Evolutionary conservation across 352 stramenopile species (phyloP), one percentile per base, ranked within the genome.

Genomic region (Pythium myriotylum): DNA sequence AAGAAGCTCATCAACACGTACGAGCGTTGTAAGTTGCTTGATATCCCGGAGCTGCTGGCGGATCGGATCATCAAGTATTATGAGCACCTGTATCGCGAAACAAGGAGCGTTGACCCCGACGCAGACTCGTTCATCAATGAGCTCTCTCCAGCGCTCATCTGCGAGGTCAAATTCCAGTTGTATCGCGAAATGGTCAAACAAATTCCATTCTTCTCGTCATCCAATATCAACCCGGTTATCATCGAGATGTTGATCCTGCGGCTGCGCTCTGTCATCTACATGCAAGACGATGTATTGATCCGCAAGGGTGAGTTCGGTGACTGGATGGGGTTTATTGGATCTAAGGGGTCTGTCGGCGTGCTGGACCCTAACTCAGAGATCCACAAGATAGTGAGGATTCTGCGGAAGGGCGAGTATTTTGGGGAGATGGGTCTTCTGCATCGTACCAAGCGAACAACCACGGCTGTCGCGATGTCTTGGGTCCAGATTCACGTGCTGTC

Each of bases 251-350:
- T 92, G 20, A 85, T 92, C 33, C 50, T 89, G 48, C 72, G 85
- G 27, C 62, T 92, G 24, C 74, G 78, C 29, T 88, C 81, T 0
- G 69, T 88, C 12, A 88, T 88, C 60, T 92, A 92, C 68, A 89
- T 90, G 78, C 81, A 90, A 54, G 83, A 88, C 58, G 83, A 92
- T 54, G 72, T 92, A 17, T 48, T 90, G 10, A 90, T 90, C 41
- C 74, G 83, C 26, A 92, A 92, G 59, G 83, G 81, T 24, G 83
- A 92, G 66, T 82, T 79, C 27, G 79, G 83, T 13, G 80, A 92
- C 63, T 92, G 83, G 83, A 92, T 92, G 82, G 82, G 80, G 4
- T 90, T 92, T 48, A 88, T 90, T 39, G 80, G 80, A 17, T 85
- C 77, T 7, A 89, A 85, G 56, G 83, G 81, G 0, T 77, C 72